Base-by-base conservation (phyloP, 176 grass and related monocot species). In the Stipa capillata region DNA sequence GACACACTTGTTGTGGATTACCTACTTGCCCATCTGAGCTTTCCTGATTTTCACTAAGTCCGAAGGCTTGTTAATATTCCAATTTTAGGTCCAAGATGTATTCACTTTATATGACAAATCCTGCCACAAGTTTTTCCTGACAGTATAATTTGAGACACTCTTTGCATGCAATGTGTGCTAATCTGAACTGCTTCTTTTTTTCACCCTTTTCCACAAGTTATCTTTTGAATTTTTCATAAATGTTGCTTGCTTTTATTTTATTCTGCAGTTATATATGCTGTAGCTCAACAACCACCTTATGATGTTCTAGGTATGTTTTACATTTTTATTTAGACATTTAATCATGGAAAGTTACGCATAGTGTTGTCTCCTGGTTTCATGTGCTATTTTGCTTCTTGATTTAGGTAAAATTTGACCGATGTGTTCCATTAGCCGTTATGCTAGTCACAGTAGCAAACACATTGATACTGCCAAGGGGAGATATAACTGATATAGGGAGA, bases 221-320 rank as follows among this genome's bases (percentile, higher is more conserved):
- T 64, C 39, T 34, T 33, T 79, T 21, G 12, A 79, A 63, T 18
- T 33, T 76, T 47, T 69, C 20, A 57, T 76, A 74, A 74, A 20
- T 33, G 34, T 23, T 83, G 68, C 12, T 66, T 72, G 53, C 33
- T 51, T 60, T 43, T 54, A 53, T 84, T 90, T 69, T 74, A 25
- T 72, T 33, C 54, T 90, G 87, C 90, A 95, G 92, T 91, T 89
- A 98, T 95, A 80, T 98, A 87, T 79, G 77, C 87, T 81, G 81
- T 98, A 69, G 54, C 82, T 87, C 92, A 94, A 78, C 88, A 95
- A 55, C 90, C 96, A 52, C 92, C 90, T 81, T 91, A 84, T 87
- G 92, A 92, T 34, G 86, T 75, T 73, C 49, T 89, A 75, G 90
- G 96, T 98, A 93, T 77, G 37, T 48, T 63, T 74, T 70, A 48